Evolutionary conservation across 2,329 filamentous ascomycete genomes (phyloP).

Genomic region (Aureobasidium melanogenum): DNA sequence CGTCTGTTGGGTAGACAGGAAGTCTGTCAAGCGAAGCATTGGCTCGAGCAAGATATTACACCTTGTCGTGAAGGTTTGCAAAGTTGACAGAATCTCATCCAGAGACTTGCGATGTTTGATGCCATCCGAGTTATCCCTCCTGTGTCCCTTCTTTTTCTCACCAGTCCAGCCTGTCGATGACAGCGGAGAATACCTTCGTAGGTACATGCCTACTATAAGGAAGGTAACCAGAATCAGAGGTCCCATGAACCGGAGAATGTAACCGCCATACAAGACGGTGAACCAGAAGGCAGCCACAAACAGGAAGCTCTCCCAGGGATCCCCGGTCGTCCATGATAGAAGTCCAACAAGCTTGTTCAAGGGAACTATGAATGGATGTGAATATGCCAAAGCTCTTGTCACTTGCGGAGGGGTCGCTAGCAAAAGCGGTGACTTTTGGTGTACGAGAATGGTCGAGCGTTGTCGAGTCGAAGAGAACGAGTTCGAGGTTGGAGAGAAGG

Average conservation of each 20-base stretch:
- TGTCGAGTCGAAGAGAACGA: conserved; percentile 55
- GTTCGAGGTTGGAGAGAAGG: conserved; percentile 78
- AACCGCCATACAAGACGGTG: conserved; percentile 74
- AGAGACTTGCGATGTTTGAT: conserved; percentile 73
- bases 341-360: conserved; percentile 79
- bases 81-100: conserved; percentile 91
- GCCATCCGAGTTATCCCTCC: conserved; percentile 48
- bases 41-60: conserved; percentile 91
- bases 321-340: conserved; percentile 85
- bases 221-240: conserved; percentile 71
- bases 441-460: conserved; percentile 84
- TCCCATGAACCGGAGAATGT: conserved; percentile 69
- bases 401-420: conserved; percentile 91
- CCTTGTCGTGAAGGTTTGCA: conserved; percentile 81
- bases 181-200: conserved; percentile 76
- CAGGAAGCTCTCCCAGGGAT: conserved; percentile 96
- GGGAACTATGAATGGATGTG: conserved; percentile 85
- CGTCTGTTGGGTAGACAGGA: conserved; percentile 73
- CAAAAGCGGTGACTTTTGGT: conserved; percentile 90
- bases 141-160: conserved; percentile 48
- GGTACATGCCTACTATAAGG: conserved; percentile 88
- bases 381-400: conserved; percentile 88
- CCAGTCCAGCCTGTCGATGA: conserved; percentile 74
- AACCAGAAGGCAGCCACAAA: conserved; percentile 81
- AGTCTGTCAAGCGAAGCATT: conserved; percentile 80